Percentiles rank a stretch among this genome's conserved stretches.
Conservation (phyloP, 148 eudicot species). For the Rhododendron kiyosumense region DNA sequence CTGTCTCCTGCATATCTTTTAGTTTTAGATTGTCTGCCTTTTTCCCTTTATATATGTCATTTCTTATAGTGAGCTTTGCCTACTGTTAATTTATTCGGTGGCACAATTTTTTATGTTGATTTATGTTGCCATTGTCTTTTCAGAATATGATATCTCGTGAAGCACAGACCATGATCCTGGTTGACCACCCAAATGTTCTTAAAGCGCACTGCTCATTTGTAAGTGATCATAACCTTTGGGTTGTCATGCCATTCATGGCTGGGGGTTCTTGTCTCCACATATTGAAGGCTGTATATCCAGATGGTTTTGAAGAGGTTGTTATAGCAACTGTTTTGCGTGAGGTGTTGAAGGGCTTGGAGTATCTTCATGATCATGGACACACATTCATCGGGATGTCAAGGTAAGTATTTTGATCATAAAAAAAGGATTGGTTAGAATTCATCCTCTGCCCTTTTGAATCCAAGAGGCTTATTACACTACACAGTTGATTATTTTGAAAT, state of each 20-base stretch:
- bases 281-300: conserved; percentile 69
- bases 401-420: conserved; percentile 23
- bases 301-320: conserved; percentile 82
- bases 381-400: conserved; percentile 93
- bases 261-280: conserved; percentile 99
- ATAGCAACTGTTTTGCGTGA: conserved; percentile 81
- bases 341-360: conserved; percentile 74
- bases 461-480: too few relatives aligned
- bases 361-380: conserved; percentile 91
- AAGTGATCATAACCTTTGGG: conserved; percentile 81
- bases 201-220: conserved; percentile 88
- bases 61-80: background rate
- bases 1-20: too few relatives aligned
- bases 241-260: conserved; percentile 93
- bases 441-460: background rate
- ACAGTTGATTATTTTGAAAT: too few relatives aligned
- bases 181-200: conserved; percentile 77
- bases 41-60: too few relatives aligned
- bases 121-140: background rate
- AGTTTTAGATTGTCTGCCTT: too few relatives aligned
- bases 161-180: conserved; percentile 90
- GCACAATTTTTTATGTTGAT: background rate
- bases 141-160: conserved; percentile 89
- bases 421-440: background rate
- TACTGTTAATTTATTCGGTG: too few relatives aligned